A percentile compares a stretch with the other conserved stretches of the same genome.
Evolutionary conservation across 2,329 filamentous ascomycete species (phyloP).

Genomic region (Metarhizium album): DNA sequence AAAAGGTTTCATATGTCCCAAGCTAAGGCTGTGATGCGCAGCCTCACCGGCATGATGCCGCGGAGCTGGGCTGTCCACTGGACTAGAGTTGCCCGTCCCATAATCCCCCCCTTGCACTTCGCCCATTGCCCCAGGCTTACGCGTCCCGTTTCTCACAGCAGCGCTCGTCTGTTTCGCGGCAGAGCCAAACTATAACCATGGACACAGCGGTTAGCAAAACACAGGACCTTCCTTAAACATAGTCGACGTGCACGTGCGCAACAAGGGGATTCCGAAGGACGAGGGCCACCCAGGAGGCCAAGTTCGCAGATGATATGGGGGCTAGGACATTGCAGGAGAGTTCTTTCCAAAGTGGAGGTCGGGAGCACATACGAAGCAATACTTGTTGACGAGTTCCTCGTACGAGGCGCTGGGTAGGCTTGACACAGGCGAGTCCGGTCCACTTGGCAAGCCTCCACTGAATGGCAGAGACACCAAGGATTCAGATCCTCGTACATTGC

Average conservation of each 20-base stretch:
- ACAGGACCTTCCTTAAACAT: background rate
- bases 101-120: constrained; percentile 2
- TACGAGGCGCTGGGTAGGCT: constrained; percentile 78
- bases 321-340: constrained; percentile 10
- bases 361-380: constrained; percentile 92
- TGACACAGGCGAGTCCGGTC: constrained; percentile 13
- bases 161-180: constrained; percentile 39
- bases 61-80: background rate
- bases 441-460: constrained; percentile 10
- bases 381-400: constrained; percentile 95
- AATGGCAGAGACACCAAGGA: constrained; percentile 2
- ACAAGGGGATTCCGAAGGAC: too few relatives aligned
- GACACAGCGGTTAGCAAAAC: constrained; percentile 27
- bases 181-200: constrained; percentile 44
- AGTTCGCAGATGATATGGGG: background rate
- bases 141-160: constrained; percentile 36
- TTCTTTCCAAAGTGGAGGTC: constrained; percentile 18
- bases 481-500: constrained; percentile 24
- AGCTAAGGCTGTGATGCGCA: constrained; percentile 31
- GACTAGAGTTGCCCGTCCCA: background rate
- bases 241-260: background rate
- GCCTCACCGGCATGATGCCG: constrained; percentile 24
- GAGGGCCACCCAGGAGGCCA: background rate
- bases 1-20: constrained; percentile 9
- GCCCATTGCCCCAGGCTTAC: constrained; percentile 30